Evolutionary conservation across 2,329 filamentous ascomycete species (phyloP).

Genomic region (Cordyceps javanica): DNA sequence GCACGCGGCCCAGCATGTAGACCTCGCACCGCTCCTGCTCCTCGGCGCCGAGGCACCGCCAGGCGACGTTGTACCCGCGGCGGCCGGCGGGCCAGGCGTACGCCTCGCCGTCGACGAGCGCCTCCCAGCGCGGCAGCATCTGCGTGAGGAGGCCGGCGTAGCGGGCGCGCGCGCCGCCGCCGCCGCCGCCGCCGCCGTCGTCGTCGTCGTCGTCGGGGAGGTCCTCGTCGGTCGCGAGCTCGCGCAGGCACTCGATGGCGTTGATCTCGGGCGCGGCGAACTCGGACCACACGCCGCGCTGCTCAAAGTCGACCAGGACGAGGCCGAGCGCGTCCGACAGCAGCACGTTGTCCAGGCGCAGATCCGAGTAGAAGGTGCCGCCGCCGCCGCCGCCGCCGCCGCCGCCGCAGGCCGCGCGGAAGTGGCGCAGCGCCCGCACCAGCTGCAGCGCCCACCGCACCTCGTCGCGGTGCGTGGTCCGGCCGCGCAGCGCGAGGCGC

Average conservation of each 20-base stretch:
- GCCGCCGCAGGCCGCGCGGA: conserved; percentile 37
- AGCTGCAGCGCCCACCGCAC: conserved; percentile 50
- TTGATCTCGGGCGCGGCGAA: conserved; percentile 57
- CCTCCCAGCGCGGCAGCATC: conserved; percentile 42
- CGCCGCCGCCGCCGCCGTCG: no score
- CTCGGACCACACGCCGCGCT: conserved; percentile 57
- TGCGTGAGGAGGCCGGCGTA: conserved; percentile 36
- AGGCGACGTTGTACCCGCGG: conserved; percentile 49
- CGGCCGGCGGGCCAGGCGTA: conserved; percentile 38
- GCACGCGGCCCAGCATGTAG: conserved; percentile 55
- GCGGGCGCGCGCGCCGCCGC: conserved; percentile 30
- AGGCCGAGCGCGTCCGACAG: conserved; percentile 40
- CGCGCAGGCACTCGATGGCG: conserved; percentile 50
- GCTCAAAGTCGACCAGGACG: conserved; percentile 57
- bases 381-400: no score
- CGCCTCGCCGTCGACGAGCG: conserved; percentile 32
- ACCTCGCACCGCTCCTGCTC: conserved; percentile 55
- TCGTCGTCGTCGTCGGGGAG: conserved; percentile 35
- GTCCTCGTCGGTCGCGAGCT: conserved; percentile 44
- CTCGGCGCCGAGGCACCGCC: conserved; percentile 42
- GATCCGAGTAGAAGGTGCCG: conserved; percentile 51
- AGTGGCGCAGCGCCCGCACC: conserved; percentile 43
- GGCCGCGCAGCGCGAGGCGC: conserved; percentile 40
- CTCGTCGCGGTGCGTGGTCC: conserved; percentile 37
- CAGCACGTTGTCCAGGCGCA: conserved; percentile 55